A percentile compares a stretch with the other conserved stretches of the same genome.
These are phyloP conservation scores for Saprolegnia parasitica DNA, from an alignment of 352 stramenopile genomes.

Conservation along the genomic window DNA sequence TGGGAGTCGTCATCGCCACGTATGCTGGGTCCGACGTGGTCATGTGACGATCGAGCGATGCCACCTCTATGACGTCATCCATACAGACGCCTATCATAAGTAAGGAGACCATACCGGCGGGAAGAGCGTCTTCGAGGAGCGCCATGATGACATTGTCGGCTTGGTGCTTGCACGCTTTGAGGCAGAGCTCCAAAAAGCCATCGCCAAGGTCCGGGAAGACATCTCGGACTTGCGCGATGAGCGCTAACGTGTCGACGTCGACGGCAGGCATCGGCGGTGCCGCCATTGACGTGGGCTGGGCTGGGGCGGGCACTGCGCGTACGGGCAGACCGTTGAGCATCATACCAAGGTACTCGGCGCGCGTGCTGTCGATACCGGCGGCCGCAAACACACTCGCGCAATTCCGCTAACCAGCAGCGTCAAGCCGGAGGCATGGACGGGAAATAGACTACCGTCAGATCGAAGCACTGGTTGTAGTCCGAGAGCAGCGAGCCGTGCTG, in stretches of 20 bases:
- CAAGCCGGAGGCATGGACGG: not conserved
- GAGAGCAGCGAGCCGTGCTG: slow-evolving; percentile 69
- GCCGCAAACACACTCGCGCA: slow-evolving; percentile 47
- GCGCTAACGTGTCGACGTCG: slow-evolving; percentile 4
- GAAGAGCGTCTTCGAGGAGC: slow-evolving; percentile 38
- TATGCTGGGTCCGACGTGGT: slow-evolving; percentile 37
- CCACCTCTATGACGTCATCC: not conserved
- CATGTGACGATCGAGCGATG: slow-evolving; percentile 34
- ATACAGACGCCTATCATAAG: not conserved
- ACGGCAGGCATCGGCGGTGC: slow-evolving; percentile 26
- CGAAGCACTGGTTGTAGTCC: slow-evolving; percentile 61
- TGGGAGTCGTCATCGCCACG: slow-evolving; percentile 31
- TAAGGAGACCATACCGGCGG: not conserved
- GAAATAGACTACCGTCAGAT: slow-evolving; percentile 44
- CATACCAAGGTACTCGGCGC: slow-evolving; percentile 66
- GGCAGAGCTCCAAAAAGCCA: slow-evolving; percentile 56
- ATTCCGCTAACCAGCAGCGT: slow-evolving; percentile 36
- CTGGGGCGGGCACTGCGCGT: slow-evolving; percentile 33
- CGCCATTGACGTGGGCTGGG: slow-evolving; percentile 27
- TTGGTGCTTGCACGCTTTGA: slow-evolving; percentile 42
- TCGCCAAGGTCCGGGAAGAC: slow-evolving; percentile 56
- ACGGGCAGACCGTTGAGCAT: slow-evolving; percentile 57
- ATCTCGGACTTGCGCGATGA: slow-evolving; percentile 53
- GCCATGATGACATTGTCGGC: slow-evolving; percentile 58
- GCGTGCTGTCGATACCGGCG: slow-evolving; percentile 50